Conservation (phyloP, 2,329 filamentous ascomycete species). For the Trichoderma atrobrunneum region DNA sequence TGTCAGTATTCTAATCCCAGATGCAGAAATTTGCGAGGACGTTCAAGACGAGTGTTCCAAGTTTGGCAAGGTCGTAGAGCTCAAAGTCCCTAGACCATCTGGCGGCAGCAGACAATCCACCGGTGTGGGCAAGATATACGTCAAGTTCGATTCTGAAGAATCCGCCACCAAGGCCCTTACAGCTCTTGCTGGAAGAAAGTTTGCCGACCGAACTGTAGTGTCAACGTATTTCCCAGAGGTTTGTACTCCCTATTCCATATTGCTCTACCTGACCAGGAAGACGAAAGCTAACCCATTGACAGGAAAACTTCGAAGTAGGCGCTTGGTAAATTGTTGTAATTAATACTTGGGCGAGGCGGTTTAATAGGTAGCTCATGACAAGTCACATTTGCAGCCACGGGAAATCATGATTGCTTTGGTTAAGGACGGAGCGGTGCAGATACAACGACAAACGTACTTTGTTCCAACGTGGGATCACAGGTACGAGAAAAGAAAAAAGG, state of each 20-base stretch:
- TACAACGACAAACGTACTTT: constrained; percentile 12
- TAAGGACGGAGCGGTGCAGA: constrained; percentile 7
- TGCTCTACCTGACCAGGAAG: neutral
- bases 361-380: neutral
- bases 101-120: constrained; percentile 79
- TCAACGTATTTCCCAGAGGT: constrained; percentile 96
- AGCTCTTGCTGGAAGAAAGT: constrained; percentile 91
- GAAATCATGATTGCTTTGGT: constrained; percentile 12
- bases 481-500: constrained; percentile 6
- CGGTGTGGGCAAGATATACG: constrained; percentile 95
- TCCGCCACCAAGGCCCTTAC: constrained; percentile 80
- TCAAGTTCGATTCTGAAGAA: constrained; percentile 82
- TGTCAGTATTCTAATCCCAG: constrained; percentile 34
- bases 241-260: constrained; percentile 28
- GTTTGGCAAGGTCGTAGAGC: constrained; percentile 77
- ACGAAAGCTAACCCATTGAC: constrained; percentile 32
- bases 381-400: constrained; percentile 12
- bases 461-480: constrained; percentile 23
- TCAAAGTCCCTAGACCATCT: constrained; percentile 88
- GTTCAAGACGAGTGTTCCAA: constrained; percentile 91
- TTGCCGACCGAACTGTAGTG: constrained; percentile 92
- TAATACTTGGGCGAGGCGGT: constrained; percentile 16
- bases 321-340: constrained; percentile 63
- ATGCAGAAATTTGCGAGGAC: constrained; percentile 89
- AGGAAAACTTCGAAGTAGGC: constrained; percentile 92